phyloP scores from a whole-genome alignment of 2,329 filamentous ascomycete genomes.

The Paradendryphiella salina region DNA sequence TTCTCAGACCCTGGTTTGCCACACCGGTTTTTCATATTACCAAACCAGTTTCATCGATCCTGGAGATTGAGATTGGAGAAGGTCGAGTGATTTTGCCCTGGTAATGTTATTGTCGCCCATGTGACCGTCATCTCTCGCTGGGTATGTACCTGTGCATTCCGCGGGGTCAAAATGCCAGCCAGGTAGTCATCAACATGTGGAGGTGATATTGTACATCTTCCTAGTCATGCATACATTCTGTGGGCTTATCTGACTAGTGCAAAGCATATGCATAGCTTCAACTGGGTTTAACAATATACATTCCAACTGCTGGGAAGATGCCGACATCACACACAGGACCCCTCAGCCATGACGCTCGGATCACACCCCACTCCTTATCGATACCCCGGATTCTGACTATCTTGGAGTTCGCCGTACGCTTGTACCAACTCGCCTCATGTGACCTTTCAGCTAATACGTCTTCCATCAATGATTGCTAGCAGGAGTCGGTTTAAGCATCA shows the following conservation, averaged over 20 bases:
- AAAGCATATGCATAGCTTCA: no score
- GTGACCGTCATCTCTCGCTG: background rate
- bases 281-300: background rate
- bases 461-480: no score
- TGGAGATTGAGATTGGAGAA: background rate
- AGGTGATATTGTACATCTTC: no score
- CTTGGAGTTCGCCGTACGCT: constrained; percentile 32
- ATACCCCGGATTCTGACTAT: constrained; percentile 34
- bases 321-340: background rate
- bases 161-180: no score
- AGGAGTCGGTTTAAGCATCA: no score
- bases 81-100: background rate
- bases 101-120: background rate
- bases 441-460: no score
- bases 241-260: background rate
- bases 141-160: no score
- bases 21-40: constrained; percentile 15
- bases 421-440: constrained; percentile 27
- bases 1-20: constrained; percentile 19
- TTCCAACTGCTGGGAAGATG: background rate
- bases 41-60: background rate
- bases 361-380: constrained; percentile 29
- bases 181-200: no score
- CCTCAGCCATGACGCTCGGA: constrained; percentile 18
- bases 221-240: no score